These are phyloP conservation scores for Calocybe gangraenosa DNA, from an alignment of 768 basidiomycete genomes.

Conservation along the genomic window DNA sequence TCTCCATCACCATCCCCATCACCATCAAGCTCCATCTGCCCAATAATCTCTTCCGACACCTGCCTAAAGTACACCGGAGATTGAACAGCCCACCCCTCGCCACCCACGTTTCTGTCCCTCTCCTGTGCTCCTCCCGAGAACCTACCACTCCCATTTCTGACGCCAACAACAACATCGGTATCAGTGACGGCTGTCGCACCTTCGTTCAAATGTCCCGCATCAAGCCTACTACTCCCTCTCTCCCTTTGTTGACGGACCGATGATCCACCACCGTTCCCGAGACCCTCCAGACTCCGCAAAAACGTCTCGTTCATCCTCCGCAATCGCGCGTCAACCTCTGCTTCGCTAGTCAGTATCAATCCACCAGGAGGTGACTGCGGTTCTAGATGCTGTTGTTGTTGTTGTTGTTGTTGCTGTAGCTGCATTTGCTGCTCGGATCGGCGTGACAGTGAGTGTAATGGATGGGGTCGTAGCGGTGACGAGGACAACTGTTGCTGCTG, in stretches of 20 bases:
- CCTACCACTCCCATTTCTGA: not conserved
- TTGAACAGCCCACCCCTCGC: not conserved
- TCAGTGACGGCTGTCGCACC: too few relatives aligned
- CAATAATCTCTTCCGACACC: slow-evolving; percentile 18
- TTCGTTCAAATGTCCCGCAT: too few relatives aligned
- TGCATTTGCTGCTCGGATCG: not conserved
- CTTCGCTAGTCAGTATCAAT: slow-evolving; percentile 60
- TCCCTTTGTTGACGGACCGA: slow-evolving; percentile 5
- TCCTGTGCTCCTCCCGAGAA: not conserved
- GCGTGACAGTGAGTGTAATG: not conserved
- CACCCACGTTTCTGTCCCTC: not conserved
- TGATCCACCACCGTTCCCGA: slow-evolving; percentile 31
- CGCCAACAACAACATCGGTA: not conserved
- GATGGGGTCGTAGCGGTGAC: not conserved
- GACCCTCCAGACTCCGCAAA: slow-evolving; percentile 56
- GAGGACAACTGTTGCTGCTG: not conserved
- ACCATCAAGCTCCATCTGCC: slow-evolving; percentile 16
- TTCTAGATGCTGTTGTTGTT: too few relatives aligned
- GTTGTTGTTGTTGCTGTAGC: not conserved
- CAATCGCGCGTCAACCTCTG: slow-evolving; percentile 63
- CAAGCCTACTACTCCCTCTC: slow-evolving; percentile 6
- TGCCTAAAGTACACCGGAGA: slow-evolving; percentile 4
- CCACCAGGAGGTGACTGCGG: slow-evolving; percentile 27
- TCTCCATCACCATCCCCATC: slow-evolving; percentile 2
- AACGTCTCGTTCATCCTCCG: slow-evolving; percentile 67